A percentile compares a stretch with the other conserved stretches of the same genome.
These are phyloP conservation scores for Phytophthora brassicae DNA, from an alignment of 352 stramenopile species.

Conservation along the genomic window DNA sequence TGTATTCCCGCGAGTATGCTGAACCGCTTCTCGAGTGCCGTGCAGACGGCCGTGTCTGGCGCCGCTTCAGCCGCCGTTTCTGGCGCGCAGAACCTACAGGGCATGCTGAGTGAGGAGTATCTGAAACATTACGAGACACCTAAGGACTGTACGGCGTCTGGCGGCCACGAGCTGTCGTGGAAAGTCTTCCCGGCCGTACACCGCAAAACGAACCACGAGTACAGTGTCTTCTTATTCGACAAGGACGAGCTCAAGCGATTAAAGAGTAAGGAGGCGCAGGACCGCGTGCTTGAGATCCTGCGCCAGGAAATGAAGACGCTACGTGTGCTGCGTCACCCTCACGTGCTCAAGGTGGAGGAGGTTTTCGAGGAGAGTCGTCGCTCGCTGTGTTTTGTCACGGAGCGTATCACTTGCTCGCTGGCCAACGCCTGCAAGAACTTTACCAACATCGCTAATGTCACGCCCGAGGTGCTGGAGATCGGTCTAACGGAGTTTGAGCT, in stretches of 20 bases:
- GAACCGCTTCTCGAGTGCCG: slow-evolving; percentile 76
- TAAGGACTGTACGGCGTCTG: slow-evolving; percentile 82
- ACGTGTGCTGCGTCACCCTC: slow-evolving; percentile 81
- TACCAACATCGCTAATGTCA: slow-evolving; percentile 83
- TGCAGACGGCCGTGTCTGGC: slow-evolving; percentile 58
- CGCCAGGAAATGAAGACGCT: slow-evolving; percentile 89
- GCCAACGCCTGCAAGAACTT: slow-evolving; percentile 91
- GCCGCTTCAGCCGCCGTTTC: slow-evolving; percentile 46
- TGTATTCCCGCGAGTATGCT: slow-evolving; percentile 58
- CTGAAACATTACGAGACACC: slow-evolving; percentile 86
- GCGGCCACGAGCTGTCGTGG: slow-evolving; percentile 82
- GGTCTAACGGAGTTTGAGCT: slow-evolving; percentile 88
- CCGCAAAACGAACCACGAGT: slow-evolving; percentile 76
- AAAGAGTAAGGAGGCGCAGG: slow-evolving; percentile 85
- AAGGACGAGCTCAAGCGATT: slow-evolving; percentile 84
- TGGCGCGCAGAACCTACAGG: slow-evolving; percentile 51
- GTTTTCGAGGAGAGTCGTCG: slow-evolving; percentile 87
- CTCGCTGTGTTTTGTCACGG: slow-evolving; percentile 89
- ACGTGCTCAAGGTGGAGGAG: slow-evolving; percentile 91
- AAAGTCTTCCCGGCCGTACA: slow-evolving; percentile 84
- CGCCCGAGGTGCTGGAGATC: slow-evolving; percentile 86
- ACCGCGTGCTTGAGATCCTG: slow-evolving; percentile 86
- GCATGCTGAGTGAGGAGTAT: slow-evolving; percentile 84
- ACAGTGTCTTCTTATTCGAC: slow-evolving; percentile 88
- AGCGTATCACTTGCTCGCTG: slow-evolving; percentile 89